Evolutionary conservation across 305 asterid genomes (phyloP).

Genomic region (Solanum aculeatissimum): DNA sequence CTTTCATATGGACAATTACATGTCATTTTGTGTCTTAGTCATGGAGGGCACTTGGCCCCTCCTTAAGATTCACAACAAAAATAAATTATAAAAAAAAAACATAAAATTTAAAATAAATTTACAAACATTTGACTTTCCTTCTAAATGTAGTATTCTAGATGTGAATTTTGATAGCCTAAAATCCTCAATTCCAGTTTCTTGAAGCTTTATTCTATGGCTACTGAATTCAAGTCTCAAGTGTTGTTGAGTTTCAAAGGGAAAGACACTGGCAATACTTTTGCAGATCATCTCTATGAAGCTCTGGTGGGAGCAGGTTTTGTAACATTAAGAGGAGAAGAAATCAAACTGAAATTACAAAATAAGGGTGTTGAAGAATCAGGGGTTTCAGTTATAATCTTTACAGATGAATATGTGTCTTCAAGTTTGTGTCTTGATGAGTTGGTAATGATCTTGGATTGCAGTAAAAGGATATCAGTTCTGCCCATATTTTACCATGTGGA

Average conservation of each 20-base stretch:
- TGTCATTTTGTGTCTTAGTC: no score
- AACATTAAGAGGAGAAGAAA: background rate
- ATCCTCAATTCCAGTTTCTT: background rate
- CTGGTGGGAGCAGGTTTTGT: background rate
- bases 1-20: no score
- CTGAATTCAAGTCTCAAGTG: background rate
- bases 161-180: background rate
- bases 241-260: background rate
- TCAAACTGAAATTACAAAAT: background rate
- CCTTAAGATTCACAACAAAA: no score
- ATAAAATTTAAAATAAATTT: no score
- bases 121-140: background rate
- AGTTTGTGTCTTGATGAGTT: slow-evolving; percentile 3
- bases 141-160: background rate
- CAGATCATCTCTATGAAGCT: slow-evolving; percentile 9
- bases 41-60: no score
- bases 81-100: no score
- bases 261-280: background rate
- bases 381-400: background rate
- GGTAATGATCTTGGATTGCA: background rate
- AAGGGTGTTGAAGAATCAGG: background rate
- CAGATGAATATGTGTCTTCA: background rate
- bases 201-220: background rate
- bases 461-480: background rate
- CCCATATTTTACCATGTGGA: slow-evolving; percentile 3